Percentiles rank a stretch among this genome's conserved stretches.
Conservation (phyloP, 2,329 filamentous ascomycete genomes). For the Aspergillus bombycis region DNA sequence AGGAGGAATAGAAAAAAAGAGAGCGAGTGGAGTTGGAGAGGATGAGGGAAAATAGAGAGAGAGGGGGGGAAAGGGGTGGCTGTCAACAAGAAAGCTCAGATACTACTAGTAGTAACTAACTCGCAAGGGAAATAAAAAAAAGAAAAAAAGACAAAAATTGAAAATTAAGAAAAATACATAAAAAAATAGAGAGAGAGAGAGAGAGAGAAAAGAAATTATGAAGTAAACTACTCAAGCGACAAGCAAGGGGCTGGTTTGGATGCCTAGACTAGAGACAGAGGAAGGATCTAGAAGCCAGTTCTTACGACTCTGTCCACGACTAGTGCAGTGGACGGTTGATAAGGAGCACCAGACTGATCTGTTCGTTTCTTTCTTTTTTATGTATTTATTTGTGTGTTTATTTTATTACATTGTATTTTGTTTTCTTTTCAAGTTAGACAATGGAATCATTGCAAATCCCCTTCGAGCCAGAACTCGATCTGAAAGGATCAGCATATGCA, state of each 20-base stretch:
- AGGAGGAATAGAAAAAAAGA: neutral
- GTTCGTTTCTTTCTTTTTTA: too few species aligned
- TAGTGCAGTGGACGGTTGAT: neutral
- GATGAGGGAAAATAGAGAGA: neutral
- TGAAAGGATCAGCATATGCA: neutral
- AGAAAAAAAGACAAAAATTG: neutral
- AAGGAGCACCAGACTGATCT: neutral
- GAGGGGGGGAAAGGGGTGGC: neutral
- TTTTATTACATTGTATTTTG: too few species aligned
- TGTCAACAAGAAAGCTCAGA: neutral
- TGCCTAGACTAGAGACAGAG: neutral
- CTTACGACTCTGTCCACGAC: neutral
- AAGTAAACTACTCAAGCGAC: neutral
- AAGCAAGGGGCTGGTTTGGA: conserved; percentile 2
- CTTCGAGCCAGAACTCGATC: neutral
- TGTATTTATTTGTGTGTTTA: too few species aligned
- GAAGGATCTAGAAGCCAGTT: conserved; percentile 10
- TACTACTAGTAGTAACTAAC: neutral
- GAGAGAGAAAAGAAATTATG: neutral
- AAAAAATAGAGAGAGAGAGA: neutral
- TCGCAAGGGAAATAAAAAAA: too few species aligned
- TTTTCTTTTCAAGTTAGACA: too few species aligned
- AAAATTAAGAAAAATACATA: neutral
- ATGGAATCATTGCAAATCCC: neutral
- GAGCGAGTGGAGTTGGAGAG: neutral